Evolutionary conservation across 169 alveolate genomes (phyloP), one percentile per base, ranked within the genome.

Genomic region (Cryptosporidium baileyi): DNA sequence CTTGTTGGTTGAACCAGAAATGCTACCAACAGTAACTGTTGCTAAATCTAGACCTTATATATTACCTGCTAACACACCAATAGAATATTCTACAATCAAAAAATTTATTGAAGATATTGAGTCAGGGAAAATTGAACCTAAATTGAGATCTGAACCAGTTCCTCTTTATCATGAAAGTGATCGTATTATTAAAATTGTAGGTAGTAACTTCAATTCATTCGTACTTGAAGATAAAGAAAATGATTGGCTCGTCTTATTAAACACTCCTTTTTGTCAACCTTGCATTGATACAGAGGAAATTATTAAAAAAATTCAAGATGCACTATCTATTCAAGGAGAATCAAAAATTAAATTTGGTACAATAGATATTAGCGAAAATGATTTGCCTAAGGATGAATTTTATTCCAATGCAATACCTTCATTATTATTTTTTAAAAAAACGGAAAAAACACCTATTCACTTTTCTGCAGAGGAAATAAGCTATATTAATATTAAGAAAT

Each of bases 211-310:
- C 43, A 57, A 38, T 8, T 52, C 74, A 15, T 32, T 74, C 52
- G 85, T 74, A 3, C 13, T 74, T 3, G 85, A 54, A 7, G 85
- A 74, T 43, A 28, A 57, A 4, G 28, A 22, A 13, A 74, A 57
- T 57, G 85, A 74, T 34, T 74, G 85, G 85, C 38, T 74, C 13
- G 57, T 74, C 24, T 6, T 74, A 7, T n/a, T 74, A 36, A 61
- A 38, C 13, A 74, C 85, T 32, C 85, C 85, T 24, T 74, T 74
- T n/a, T 74, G 85, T 60, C 85, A 74, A 38, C 85, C 85, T 2
- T 74, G 85, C 24, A 74, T 32, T n/a, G 74, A 74, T 38, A 74
- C 85, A 8, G 85, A 74, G 36, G 67, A 74, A 36, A 51, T 74
- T 8, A 22, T 74, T 17, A 52, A 47, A 17, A 74, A 74, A 41